phyloP scores from a whole-genome alignment of 306 rosid genomes.

The Cucurbita pepo region DNA sequence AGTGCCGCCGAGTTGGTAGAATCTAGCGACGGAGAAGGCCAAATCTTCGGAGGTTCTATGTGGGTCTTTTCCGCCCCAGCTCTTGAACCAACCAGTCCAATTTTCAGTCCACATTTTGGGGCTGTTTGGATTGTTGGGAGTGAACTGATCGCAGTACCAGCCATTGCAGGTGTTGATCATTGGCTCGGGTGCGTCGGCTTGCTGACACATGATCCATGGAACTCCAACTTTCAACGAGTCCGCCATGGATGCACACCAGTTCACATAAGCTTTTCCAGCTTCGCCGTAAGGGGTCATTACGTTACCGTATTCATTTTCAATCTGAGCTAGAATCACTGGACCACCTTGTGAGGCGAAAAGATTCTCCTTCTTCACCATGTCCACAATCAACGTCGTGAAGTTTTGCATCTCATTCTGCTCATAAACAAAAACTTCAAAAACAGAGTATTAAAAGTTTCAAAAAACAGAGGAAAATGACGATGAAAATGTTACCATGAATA shows the following conservation, averaged over 20 bases:
- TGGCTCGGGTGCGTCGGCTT: constrained; percentile 32
- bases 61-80: constrained; percentile 42
- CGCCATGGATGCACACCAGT: constrained; percentile 43
- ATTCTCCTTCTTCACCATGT: constrained; percentile 34
- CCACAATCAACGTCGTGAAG: constrained; percentile 28
- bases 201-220: constrained; percentile 60
- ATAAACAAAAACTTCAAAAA: neutral
- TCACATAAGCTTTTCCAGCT: constrained; percentile 32
- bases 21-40: constrained; percentile 42
- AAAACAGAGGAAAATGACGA: neutral
- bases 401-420: constrained; percentile 40
- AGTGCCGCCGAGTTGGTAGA: constrained; percentile 45
- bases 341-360: constrained; percentile 51
- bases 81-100: constrained; percentile 56
- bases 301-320: constrained; percentile 46
- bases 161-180: constrained; percentile 56
- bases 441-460: neutral
- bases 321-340: constrained; percentile 37
- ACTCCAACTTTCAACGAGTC: constrained; percentile 28
- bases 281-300: constrained; percentile 29
- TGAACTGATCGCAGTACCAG: constrained; percentile 34
- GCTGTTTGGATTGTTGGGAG: constrained; percentile 27
- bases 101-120: constrained; percentile 61
- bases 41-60: constrained; percentile 44
- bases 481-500: constrained; percentile 21